Conservation (phyloP, 441 rosid species). For the Eutrema salsugineum region DNA sequence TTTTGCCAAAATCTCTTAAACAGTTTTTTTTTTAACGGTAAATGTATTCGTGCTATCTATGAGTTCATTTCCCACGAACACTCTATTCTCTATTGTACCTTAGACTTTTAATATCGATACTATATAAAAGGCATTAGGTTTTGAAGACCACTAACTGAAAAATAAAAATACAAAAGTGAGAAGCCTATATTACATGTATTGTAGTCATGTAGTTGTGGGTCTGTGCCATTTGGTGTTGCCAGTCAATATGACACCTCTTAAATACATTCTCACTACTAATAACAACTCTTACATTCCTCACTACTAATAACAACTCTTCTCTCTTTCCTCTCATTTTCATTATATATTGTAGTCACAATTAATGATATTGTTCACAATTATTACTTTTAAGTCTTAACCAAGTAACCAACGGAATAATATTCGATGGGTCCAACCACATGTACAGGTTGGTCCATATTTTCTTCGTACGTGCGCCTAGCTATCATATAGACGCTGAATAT, state of each 20-base stretch:
- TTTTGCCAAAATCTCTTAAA: no score
- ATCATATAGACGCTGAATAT: not conserved
- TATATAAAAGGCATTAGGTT: not conserved
- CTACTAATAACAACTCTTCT: not conserved
- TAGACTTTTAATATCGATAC: not conserved
- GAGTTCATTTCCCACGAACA: not conserved
- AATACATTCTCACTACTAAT: conserved; percentile 3
- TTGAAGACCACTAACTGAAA: not conserved
- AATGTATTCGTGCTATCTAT: no score
- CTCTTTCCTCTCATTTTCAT: not conserved
- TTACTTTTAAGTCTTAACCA: not conserved
- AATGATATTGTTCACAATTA: not conserved
- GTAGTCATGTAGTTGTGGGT: conserved; percentile 29
- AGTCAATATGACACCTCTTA: conserved; percentile 40
- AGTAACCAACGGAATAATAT: not conserved
- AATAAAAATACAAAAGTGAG: not conserved
- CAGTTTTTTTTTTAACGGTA: no score
- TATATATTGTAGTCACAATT: not conserved
- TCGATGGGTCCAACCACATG: conserved; percentile 40
- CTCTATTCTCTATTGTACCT: not conserved
- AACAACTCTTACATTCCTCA: conserved; percentile 22
- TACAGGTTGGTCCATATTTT: conserved; percentile 40
- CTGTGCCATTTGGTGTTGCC: conserved; percentile 38
- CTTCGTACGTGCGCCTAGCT: conserved; percentile 21
- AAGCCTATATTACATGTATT: not conserved